phyloP scores from a whole-genome alignment of 1,284 basidiomycete genomes.

The Gomphus bonarii region DNA sequence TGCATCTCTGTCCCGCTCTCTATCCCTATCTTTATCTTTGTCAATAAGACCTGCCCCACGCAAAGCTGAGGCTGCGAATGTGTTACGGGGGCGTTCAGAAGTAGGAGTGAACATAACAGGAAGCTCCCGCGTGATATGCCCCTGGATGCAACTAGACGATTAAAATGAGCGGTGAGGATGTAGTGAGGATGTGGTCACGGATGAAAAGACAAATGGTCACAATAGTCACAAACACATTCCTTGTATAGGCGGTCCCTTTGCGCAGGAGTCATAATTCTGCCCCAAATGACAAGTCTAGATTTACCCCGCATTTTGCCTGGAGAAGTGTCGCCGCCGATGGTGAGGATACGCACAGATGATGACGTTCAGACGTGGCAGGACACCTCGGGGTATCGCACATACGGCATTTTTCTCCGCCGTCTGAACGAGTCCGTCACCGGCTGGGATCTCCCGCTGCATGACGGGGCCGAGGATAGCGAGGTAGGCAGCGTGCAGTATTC shows the following conservation, averaged over 20 bases:
- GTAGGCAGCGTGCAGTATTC: constrained; percentile 25
- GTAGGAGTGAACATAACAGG: constrained; percentile 39
- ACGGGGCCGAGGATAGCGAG: constrained; percentile 24
- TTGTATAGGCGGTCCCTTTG: not conserved
- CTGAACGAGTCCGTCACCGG: constrained; percentile 70
- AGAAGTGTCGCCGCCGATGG: constrained; percentile 14
- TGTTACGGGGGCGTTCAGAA: constrained; percentile 28
- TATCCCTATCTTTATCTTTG: constrained; percentile 8
- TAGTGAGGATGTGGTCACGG: constrained; percentile 2
- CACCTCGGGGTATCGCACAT: constrained; percentile 62
- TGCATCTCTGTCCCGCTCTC: constrained; percentile 4
- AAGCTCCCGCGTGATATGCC: constrained; percentile 1
- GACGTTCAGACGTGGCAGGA: constrained; percentile 60
- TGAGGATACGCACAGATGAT: constrained; percentile 56
- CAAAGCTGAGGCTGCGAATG: constrained; percentile 47
- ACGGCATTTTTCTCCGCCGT: constrained; percentile 59
- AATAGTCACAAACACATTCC: not conserved
- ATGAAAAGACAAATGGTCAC: constrained; percentile 1
- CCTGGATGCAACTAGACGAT: constrained; percentile 3
- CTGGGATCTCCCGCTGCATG: constrained; percentile 28
- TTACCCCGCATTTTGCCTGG: not conserved
- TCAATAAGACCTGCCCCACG: constrained; percentile 49
- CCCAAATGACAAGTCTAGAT: not conserved
- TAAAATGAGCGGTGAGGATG: constrained; percentile 3
- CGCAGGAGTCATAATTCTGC: not conserved